Conservation (phyloP, 768 basidiomycete genomes). For the Lactarius pseudohatsudake region DNA sequence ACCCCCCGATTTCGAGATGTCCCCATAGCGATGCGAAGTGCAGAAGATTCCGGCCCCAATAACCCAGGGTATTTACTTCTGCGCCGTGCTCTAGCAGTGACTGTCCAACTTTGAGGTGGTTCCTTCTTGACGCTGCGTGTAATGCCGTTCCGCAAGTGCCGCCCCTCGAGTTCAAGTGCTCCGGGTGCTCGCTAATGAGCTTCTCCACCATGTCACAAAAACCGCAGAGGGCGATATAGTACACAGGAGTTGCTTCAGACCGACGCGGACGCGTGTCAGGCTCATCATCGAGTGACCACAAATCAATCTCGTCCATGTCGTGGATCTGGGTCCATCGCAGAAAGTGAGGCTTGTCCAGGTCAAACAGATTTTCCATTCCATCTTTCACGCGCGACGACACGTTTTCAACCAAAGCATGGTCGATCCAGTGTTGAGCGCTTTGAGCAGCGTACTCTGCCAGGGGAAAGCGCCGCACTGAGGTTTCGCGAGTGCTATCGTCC, state of each 20-base stretch:
- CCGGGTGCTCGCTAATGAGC: not conserved
- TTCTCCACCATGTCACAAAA: not conserved
- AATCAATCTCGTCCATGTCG: not conserved
- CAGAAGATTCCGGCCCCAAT: not conserved
- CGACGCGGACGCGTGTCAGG: not conserved
- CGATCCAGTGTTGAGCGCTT: too few species aligned
- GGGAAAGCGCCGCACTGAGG: not conserved
- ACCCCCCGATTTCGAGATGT: not conserved
- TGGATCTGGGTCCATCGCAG: not conserved
- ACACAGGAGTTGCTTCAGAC: not conserved
- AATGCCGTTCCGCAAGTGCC: not conserved
- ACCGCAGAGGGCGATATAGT: not conserved
- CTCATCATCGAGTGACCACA: not conserved
- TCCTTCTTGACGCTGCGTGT: too few species aligned
- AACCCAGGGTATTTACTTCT: too few species aligned
- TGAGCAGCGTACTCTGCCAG: not conserved
- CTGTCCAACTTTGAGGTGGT: too few species aligned
- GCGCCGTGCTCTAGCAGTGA: too few species aligned
- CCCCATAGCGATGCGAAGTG: not conserved
- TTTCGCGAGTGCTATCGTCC: not conserved
- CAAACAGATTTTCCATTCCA: not conserved
- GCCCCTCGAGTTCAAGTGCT: not conserved
- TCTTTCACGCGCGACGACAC: not conserved
- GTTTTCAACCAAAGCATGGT: not conserved
- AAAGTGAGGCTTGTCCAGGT: not conserved